Conservation (phyloP, 768 basidiomycete species). For the Grammothele lineata region DNA sequence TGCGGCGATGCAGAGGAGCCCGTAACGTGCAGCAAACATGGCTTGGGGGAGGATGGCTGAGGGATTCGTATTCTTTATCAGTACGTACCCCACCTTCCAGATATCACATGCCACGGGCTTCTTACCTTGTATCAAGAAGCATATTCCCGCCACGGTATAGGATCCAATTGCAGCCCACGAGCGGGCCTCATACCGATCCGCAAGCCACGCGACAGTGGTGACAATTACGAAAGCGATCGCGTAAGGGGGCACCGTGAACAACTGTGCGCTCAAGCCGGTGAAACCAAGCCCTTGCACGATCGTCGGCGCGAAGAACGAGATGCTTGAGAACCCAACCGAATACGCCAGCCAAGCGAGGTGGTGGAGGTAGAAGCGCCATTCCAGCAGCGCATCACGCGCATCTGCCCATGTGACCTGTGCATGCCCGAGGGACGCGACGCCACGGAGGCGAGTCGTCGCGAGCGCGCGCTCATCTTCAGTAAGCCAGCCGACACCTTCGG, state of each 20-base stretch:
- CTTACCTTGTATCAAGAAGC: constrained; percentile 21
- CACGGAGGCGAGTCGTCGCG: constrained; percentile 34
- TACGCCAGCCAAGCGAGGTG: constrained; percentile 37
- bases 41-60: constrained; percentile 19
- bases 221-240: constrained; percentile 30
- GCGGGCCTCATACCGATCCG: constrained; percentile 19
- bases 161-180: constrained; percentile 11
- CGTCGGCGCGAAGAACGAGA: constrained; percentile 61
- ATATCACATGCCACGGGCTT: no score
- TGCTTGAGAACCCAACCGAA: constrained; percentile 39
- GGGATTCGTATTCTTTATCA: no score
- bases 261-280: constrained; percentile 47
- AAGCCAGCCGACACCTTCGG: constrained; percentile 16
- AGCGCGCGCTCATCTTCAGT: constrained; percentile 25
- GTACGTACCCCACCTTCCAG: no score
- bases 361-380: constrained; percentile 36
- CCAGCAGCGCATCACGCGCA: constrained; percentile 29
- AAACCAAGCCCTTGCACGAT: constrained; percentile 64
- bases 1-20: constrained; percentile 29
- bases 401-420: constrained; percentile 34
- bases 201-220: constrained; percentile 14
- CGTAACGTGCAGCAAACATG: constrained; percentile 29
- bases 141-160: constrained; percentile 13
- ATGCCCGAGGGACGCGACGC: constrained; percentile 34
- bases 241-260: constrained; percentile 54